These are phyloP conservation scores for Spergularia azorica DNA, from an alignment of 179 eudicot genomes.

Conservation along the genomic window DNA sequence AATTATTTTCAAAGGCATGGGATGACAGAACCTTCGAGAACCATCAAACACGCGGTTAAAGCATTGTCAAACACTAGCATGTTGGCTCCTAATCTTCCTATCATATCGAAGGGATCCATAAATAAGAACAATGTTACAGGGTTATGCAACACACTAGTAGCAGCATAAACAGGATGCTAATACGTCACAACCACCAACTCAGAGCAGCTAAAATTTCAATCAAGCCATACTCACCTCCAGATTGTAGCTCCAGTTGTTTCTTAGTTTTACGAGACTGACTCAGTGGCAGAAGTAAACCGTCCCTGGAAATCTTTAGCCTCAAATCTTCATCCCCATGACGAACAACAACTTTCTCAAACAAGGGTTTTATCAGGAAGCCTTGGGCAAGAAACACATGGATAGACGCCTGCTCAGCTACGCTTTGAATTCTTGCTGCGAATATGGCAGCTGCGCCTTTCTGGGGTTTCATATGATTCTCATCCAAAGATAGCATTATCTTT, in stretches of 20 bases:
- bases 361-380: conserved; percentile 81
- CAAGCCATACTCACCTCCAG: conserved; percentile 51
- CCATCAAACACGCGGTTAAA: neutral
- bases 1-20: neutral
- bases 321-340: conserved; percentile 59
- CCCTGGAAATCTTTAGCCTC: conserved; percentile 45
- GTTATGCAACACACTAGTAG: neutral
- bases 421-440: conserved; percentile 75
- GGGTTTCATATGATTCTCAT: conserved; percentile 44
- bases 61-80: neutral
- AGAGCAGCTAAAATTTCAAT: neutral
- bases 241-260: conserved; percentile 46
- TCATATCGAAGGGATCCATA: conserved; percentile 1
- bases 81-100: conserved; percentile 13
- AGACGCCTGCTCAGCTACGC: conserved; percentile 44
- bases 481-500: conserved; percentile 50
- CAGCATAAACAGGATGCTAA: neutral
- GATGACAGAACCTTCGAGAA: neutral
- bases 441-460: conserved; percentile 61
- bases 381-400: conserved; percentile 71
- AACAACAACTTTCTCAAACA: conserved; percentile 76
- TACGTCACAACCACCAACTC: conserved; percentile 1
- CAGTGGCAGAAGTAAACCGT: conserved; percentile 72
- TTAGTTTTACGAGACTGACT: conserved; percentile 58
- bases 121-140: neutral